These are phyloP conservation scores for Penicillium olsonii DNA, from an alignment of 2,329 filamentous ascomycete species.

Conservation along the genomic window DNA sequence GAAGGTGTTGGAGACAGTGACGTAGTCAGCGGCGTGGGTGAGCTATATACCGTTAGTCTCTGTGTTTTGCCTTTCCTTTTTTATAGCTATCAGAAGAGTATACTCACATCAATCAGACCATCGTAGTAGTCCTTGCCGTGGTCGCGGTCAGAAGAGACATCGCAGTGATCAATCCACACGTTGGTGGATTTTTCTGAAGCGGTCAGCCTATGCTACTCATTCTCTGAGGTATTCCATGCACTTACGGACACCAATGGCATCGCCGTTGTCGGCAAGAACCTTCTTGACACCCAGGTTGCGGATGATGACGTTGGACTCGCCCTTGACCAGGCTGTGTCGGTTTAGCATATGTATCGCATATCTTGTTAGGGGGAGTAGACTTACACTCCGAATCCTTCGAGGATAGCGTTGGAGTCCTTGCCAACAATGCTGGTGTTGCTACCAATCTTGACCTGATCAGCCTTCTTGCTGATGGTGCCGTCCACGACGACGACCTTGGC, in stretches of 20 bases:
- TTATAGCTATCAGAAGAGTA: not conserved
- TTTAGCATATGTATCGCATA: no score
- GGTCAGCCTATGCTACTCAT: constrained; percentile 6
- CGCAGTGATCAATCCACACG: constrained; percentile 69
- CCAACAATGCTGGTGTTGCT: constrained; percentile 57
- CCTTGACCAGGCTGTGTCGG: constrained; percentile 54
- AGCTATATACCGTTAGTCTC: constrained; percentile 28
- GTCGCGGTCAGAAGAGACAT: constrained; percentile 61
- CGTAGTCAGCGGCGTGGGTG: constrained; percentile 63
- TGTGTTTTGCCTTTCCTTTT: not conserved
- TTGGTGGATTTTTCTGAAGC: constrained; percentile 42
- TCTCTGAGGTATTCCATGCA: not conserved
- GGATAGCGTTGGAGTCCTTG: constrained; percentile 52
- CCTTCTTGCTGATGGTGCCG: constrained; percentile 47
- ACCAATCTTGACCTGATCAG: constrained; percentile 48
- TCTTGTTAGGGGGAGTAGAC: constrained; percentile 6
- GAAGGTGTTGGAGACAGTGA: constrained; percentile 54
- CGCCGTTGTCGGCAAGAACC: constrained; percentile 58
- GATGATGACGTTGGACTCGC: constrained; percentile 61
- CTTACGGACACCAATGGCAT: constrained; percentile 60
- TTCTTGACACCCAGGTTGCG: constrained; percentile 63
- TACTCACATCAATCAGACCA: constrained; percentile 59
- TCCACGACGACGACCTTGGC: constrained; percentile 51
- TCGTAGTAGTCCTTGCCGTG: constrained; percentile 71
- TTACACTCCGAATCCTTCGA: constrained; percentile 50